Evolutionary conservation across 1,139 yeast species (phyloP).

Genomic region (Candida sanyaensis): DNA sequence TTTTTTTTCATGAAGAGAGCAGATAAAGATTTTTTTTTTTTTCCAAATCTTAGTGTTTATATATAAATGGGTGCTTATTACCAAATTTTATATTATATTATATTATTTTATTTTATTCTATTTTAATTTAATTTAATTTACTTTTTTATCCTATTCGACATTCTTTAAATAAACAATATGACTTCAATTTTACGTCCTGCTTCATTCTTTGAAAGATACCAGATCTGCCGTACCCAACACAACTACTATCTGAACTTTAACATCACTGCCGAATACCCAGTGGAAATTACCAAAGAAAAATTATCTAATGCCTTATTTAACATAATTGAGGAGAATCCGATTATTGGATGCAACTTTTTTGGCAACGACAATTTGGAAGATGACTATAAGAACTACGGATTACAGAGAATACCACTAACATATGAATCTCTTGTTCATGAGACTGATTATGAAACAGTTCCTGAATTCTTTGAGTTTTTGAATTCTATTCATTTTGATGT

Average conservation of each 20-base stretch:
- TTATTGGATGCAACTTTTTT: conserved; percentile 22
- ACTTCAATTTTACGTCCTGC: conserved; percentile 8
- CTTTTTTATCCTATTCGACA: too few species aligned
- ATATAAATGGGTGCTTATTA: too few species aligned
- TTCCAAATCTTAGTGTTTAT: too few species aligned
- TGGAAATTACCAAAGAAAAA: conserved; percentile 15
- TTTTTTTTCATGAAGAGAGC: too few species aligned
- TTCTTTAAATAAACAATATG: not conserved
- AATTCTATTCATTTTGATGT: conserved; percentile 20
- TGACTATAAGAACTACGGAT: conserved; percentile 17
- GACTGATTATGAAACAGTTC: conserved; percentile 16
- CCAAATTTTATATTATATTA: too few species aligned
- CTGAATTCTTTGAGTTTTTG: conserved; percentile 17
- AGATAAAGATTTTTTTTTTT: too few species aligned
- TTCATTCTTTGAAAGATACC: conserved; percentile 24
- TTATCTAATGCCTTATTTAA: conserved; percentile 28
- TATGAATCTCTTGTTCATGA: conserved; percentile 28
- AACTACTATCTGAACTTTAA: conserved; percentile 30
- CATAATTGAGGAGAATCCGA: conserved; percentile 23
- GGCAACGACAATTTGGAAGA: conserved; percentile 12
- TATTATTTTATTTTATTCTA: too few species aligned
- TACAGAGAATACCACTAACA: conserved; percentile 22
- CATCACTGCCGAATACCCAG: conserved; percentile 26
- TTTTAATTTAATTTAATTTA: too few species aligned
- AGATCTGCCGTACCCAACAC: conserved; percentile 25